These are phyloP conservation scores for Penicillium herquei DNA, from an alignment of 495 filamentous ascomycete genomes.

Conservation along the genomic window DNA sequence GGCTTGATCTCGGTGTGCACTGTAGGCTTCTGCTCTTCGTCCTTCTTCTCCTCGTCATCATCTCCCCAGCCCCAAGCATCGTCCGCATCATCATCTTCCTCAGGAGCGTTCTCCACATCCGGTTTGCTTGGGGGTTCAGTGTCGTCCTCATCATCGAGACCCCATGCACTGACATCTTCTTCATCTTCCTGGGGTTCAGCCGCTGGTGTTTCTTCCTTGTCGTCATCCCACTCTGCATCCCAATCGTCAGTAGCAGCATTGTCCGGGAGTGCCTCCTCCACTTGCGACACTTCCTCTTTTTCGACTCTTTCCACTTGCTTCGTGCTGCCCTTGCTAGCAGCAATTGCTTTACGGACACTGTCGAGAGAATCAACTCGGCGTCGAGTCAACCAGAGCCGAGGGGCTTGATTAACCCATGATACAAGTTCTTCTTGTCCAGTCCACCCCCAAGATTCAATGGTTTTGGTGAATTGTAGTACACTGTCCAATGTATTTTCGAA, in stretches of 20 bases:
- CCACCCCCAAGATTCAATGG: conserved; percentile 62
- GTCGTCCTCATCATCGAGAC: conserved; percentile 54
- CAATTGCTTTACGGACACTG: conserved; percentile 64
- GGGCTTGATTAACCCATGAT: conserved; percentile 77
- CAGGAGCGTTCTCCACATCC: conserved; percentile 12
- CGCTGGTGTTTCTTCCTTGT: conserved; percentile 45
- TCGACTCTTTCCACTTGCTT: conserved; percentile 79
- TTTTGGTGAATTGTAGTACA: conserved; percentile 61
- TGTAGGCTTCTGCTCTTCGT: conserved; percentile 13
- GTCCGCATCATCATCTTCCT: conserved; percentile 45
- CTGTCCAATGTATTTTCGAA: conserved; percentile 65
- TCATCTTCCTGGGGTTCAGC: conserved; percentile 42
- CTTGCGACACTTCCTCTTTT: conserved; percentile 69
- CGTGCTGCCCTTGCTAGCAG: conserved; percentile 58
- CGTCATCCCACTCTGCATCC: conserved; percentile 72
- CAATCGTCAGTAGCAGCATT: conserved; percentile 65
- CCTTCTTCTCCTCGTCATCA: conserved; percentile 45
- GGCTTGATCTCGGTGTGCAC: conserved; percentile 13
- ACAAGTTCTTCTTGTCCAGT: conserved; percentile 65
- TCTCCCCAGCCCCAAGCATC: conserved; percentile 79
- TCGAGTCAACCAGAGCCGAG: conserved; percentile 82
- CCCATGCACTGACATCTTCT: conserved; percentile 67
- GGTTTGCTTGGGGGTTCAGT: conserved; percentile 26
- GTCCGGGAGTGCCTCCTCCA: conserved; percentile 61
- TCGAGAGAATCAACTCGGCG: conserved; percentile 75